Evolutionary conservation across 1,284 basidiomycete genomes (phyloP).

Genomic region (Anthracocystis setariae): DNA sequence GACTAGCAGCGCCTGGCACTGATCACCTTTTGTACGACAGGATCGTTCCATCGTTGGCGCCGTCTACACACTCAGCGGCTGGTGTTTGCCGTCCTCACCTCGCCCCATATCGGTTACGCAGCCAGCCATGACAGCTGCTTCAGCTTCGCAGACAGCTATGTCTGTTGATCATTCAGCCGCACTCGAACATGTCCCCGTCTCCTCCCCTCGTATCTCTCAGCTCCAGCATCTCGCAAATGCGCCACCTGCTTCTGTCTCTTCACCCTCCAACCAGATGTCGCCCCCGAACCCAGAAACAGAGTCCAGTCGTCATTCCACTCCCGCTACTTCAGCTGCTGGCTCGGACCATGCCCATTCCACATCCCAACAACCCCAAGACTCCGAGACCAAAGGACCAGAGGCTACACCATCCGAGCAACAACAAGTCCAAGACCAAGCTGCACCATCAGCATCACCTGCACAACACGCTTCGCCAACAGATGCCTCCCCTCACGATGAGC

Average conservation of each 20-base stretch:
- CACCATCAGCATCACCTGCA: constrained; percentile 1
- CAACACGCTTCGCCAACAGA: constrained; percentile 1
- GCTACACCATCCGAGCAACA: background rate
- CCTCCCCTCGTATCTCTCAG: constrained; percentile 19
- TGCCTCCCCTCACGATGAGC: constrained; percentile 7
- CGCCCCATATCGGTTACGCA: constrained; percentile 20
- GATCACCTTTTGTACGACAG: background rate
- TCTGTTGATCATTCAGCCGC: background rate
- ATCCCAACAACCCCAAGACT: background rate
- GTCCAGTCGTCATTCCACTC: constrained; percentile 45
- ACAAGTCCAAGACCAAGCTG: background rate
- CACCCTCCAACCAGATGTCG: constrained; percentile 30
- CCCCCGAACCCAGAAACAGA: constrained; percentile 26
- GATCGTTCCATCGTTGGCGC: background rate
- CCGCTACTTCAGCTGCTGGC: constrained; percentile 42
- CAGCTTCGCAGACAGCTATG: background rate
- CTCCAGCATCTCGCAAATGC: constrained; percentile 9
- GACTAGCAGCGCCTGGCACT: background rate
- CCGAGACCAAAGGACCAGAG: background rate
- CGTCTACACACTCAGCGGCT: background rate
- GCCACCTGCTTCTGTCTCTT: constrained; percentile 17
- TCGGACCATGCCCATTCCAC: constrained; percentile 29
- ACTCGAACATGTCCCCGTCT: background rate
- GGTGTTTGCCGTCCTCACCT: constrained; percentile 1
- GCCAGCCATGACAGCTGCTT: constrained; percentile 7